A percentile compares a stretch with the other conserved stretches of the same genome.
phyloP scores from a whole-genome alignment of 2,329 filamentous ascomycete species.

The Trichoderma breve region DNA sequence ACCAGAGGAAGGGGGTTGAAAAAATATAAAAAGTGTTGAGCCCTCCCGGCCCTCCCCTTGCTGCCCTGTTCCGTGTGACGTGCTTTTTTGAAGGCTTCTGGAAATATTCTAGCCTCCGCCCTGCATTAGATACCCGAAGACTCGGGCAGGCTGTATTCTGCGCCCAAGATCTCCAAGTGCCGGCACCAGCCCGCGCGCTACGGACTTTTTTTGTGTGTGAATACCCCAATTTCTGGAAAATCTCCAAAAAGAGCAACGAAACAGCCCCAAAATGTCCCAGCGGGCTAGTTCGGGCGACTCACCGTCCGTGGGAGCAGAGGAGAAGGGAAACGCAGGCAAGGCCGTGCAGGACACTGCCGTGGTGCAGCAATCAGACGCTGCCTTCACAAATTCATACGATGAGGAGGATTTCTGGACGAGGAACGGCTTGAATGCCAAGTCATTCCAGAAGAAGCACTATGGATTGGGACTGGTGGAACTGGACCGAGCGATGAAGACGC shows the following conservation, averaged over 20 bases:
- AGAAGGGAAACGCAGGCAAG: background rate
- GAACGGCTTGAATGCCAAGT: constrained; percentile 36
- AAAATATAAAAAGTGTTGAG: constrained; percentile 1
- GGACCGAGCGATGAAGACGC: constrained; percentile 51
- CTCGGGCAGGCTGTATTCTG: background rate
- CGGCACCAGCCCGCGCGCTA: constrained; percentile 1
- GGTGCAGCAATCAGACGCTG: background rate
- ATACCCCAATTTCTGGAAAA: constrained; percentile 1
- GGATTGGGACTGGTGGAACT: constrained; percentile 36
- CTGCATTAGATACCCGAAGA: background rate
- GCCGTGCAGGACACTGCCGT: background rate
- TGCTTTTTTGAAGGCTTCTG: background rate
- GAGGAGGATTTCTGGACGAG: constrained; percentile 37
- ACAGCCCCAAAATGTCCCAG: constrained; percentile 6
- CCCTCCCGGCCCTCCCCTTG: background rate
- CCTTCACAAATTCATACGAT: constrained; percentile 22
- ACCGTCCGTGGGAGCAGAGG: constrained; percentile 1
- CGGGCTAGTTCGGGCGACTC: constrained; percentile 11
- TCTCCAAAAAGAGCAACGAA: background rate
- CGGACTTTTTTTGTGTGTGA: background rate
- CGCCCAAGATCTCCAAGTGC: constrained; percentile 5
- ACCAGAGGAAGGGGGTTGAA: background rate
- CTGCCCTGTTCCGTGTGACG: background rate
- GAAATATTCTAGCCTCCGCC: constrained; percentile 11
- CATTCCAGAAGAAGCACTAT: constrained; percentile 36